phyloP scores from a whole-genome alignment of 306 rosid genomes.

The Prosopis cineraria region DNA sequence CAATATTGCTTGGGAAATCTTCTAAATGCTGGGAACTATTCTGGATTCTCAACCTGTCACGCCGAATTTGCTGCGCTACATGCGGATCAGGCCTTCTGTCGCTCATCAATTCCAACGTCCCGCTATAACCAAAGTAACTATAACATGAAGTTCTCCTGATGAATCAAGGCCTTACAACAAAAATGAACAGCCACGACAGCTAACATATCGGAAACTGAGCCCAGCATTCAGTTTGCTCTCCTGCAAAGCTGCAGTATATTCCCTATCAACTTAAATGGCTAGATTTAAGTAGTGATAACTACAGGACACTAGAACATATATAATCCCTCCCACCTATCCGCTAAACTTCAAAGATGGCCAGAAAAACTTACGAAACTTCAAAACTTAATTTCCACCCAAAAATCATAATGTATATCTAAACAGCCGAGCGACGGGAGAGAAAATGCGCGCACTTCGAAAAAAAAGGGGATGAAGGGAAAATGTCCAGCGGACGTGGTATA shows the following conservation, averaged over 20 bases:
- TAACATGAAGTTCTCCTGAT: background rate
- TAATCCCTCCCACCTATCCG: background rate
- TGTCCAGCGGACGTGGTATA: background rate
- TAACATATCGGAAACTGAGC: background rate
- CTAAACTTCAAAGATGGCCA: too few relatives aligned
- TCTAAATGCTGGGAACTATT: slow-evolving; percentile 38
- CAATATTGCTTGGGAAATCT: slow-evolving; percentile 40
- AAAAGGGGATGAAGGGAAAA: background rate
- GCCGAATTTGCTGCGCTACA: slow-evolving; percentile 89
- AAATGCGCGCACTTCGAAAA: background rate
- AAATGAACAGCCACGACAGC: background rate
- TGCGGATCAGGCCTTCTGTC: slow-evolving; percentile 75
- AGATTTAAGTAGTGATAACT: background rate
- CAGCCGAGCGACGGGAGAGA: background rate
- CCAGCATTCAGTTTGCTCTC: background rate
- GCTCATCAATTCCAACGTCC: slow-evolving; percentile 56
- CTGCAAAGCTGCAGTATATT: slow-evolving; percentile 1
- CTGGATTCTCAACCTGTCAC: slow-evolving; percentile 74
- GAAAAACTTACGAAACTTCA: too few relatives aligned
- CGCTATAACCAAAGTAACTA: background rate
- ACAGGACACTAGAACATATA: background rate
- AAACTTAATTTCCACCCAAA: background rate
- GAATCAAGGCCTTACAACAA: background rate
- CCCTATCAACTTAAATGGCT: background rate
- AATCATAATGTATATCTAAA: background rate